Percentiles rank a stretch among this genome's conserved stretches.
These are phyloP conservation scores for Gilbertella persicaria DNA, from an alignment of 371 early-diverging fungal genomes.

Conservation along the genomic window DNA sequence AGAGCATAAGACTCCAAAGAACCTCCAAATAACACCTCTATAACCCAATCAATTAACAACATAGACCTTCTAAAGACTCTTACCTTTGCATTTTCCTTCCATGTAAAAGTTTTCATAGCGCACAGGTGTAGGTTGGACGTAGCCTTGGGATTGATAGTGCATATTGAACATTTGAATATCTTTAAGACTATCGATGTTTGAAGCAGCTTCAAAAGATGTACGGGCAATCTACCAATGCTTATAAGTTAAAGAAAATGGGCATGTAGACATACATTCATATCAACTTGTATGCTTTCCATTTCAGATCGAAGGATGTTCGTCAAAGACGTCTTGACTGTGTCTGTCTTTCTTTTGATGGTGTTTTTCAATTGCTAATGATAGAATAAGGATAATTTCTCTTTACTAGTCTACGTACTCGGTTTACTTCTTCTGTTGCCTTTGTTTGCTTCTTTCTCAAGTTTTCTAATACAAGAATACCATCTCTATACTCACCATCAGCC, in stretches of 20 bases:
- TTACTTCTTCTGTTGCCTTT: constrained; percentile 33
- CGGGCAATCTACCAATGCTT: constrained; percentile 21
- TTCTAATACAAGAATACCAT: constrained; percentile 52
- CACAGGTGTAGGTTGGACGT: constrained; percentile 44
- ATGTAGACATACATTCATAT: constrained; percentile 23
- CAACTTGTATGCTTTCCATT: constrained; percentile 14
- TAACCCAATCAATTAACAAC: too few relatives aligned
- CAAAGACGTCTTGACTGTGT: constrained; percentile 14
- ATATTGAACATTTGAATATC: constrained; percentile 37
- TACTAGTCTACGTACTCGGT: constrained; percentile 43
- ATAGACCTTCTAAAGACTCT: too few relatives aligned
- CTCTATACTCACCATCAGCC: constrained; percentile 59
- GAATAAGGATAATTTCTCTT: not conserved
- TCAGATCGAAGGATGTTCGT: constrained; percentile 16
- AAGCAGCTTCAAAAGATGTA: constrained; percentile 24
- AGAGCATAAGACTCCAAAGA: constrained; percentile 48
- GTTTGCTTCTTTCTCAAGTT: constrained; percentile 48
- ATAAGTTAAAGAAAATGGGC: not conserved
- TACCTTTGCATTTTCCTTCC: constrained; percentile 44
- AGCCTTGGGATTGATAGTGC: constrained; percentile 43
- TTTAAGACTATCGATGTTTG: constrained; percentile 28
- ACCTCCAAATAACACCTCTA: constrained; percentile 62
- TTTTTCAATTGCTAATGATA: constrained; percentile 20
- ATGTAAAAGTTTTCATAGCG: constrained; percentile 54
- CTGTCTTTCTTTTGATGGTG: constrained; percentile 22